Evolutionary conservation across 805 yeast species (phyloP).

Genomic region (Candida lessepsii): DNA sequence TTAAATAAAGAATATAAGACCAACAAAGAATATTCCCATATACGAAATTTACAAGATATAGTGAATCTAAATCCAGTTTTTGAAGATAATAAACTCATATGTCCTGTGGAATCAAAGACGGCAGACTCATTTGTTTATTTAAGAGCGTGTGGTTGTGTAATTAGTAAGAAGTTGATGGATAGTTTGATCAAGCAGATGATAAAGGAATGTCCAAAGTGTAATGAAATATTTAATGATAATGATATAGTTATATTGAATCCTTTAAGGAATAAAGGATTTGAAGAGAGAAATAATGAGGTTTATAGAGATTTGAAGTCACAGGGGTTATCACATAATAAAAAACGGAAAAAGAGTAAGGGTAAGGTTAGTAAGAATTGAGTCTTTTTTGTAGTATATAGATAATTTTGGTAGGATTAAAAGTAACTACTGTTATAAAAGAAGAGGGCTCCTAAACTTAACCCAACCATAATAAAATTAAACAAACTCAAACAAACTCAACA

Average conservation of each 20-base stretch:
- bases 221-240: constrained; percentile 18
- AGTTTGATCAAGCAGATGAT: constrained; percentile 15
- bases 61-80: constrained; percentile 24
- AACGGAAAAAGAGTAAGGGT: constrained; percentile 1
- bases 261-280: constrained; percentile 8
- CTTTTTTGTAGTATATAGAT: too few relatives aligned
- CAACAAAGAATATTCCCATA: constrained; percentile 19
- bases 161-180: constrained; percentile 24
- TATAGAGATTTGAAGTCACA: constrained; percentile 9
- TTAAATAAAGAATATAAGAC: constrained; percentile 32
- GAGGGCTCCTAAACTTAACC: too few relatives aligned
- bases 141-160: constrained; percentile 40
- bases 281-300: constrained; percentile 14
- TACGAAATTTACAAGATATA: constrained; percentile 25
- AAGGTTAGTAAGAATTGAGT: too few relatives aligned
- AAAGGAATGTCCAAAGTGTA: constrained; percentile 34
- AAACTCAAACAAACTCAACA: too few relatives aligned
- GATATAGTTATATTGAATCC: constrained; percentile 38
- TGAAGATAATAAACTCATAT: constrained; percentile 21
- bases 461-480: too few relatives aligned
- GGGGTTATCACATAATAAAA: constrained; percentile 20
- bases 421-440: too few relatives aligned
- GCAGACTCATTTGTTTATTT: constrained; percentile 25
- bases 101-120: constrained; percentile 28
- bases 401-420: too few relatives aligned